Evolutionary conservation across 2,329 filamentous ascomycete species (phyloP).

Genomic region (Fusarium sp.): DNA sequence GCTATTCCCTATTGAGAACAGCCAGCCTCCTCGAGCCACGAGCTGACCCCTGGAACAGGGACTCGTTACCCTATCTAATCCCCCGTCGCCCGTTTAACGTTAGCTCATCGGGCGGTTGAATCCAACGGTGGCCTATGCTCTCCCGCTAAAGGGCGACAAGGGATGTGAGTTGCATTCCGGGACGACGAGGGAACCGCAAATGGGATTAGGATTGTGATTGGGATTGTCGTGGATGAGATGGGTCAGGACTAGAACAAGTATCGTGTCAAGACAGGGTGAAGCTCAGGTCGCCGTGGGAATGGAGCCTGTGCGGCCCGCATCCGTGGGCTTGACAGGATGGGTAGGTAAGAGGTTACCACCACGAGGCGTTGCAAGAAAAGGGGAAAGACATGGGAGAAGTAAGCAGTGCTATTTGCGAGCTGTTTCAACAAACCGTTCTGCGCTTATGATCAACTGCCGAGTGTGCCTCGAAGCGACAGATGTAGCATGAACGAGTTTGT

Average conservation of each 20-base stretch:
- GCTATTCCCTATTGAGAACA: slow-evolving; percentile 42
- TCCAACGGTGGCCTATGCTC: slow-evolving; percentile 47
- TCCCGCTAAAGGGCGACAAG: slow-evolving; percentile 37
- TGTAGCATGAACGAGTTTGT: slow-evolving; percentile 5
- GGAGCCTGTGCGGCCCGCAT: slow-evolving; percentile 29
- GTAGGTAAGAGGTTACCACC: not conserved
- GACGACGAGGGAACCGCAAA: slow-evolving; percentile 20
- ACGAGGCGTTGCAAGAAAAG: slow-evolving; percentile 6
- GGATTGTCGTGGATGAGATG: slow-evolving; percentile 25
- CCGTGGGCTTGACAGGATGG: slow-evolving; percentile 14
- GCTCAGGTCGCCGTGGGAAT: slow-evolving; percentile 32
- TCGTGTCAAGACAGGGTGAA: slow-evolving; percentile 24
- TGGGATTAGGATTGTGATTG: slow-evolving; percentile 28
- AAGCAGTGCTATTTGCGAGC: slow-evolving; percentile 9
- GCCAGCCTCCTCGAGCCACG: slow-evolving; percentile 42
- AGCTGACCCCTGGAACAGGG: slow-evolving; percentile 39
- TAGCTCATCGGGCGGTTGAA: slow-evolving; percentile 35
- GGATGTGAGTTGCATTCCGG: slow-evolving; percentile 37
- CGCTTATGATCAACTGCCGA: slow-evolving; percentile 8
- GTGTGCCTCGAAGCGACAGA: slow-evolving; percentile 9
- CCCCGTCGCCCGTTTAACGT: slow-evolving; percentile 24
- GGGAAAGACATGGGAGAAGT: not conserved
- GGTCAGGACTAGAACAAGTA: slow-evolving; percentile 5
- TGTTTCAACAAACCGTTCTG: slow-evolving; percentile 21
- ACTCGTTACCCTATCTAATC: slow-evolving; percentile 20